Conservation (phyloP, 257 asterid genomes). For the Nicotiana tomentosiformis region DNA sequence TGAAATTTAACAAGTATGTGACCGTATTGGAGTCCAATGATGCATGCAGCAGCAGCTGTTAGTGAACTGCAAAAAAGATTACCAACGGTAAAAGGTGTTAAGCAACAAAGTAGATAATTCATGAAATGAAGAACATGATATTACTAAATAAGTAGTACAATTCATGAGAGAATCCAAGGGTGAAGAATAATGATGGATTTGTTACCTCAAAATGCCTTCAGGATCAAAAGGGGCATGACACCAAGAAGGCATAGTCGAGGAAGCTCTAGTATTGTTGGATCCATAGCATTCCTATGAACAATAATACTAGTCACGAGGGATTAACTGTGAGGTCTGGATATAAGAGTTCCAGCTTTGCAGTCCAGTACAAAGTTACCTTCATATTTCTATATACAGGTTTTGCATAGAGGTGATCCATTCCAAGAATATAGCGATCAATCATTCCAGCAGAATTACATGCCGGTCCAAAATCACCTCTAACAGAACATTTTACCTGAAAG, state of each 20-base stretch:
- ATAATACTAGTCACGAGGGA: background rate
- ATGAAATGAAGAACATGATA: slow-evolving; percentile 45
- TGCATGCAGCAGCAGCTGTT: slow-evolving; percentile 68
- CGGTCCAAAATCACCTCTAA: slow-evolving; percentile 80
- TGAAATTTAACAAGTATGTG: slow-evolving; percentile 60
- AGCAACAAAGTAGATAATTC: background rate
- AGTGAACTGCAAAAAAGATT: slow-evolving; percentile 47
- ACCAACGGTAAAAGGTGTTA: background rate
- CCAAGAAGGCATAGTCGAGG: slow-evolving; percentile 58
- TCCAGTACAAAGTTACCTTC: slow-evolving; percentile 39
- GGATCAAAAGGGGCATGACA: slow-evolving; percentile 89
- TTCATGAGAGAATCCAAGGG: background rate
- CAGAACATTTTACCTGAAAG: slow-evolving; percentile 70
- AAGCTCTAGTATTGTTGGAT: slow-evolving; percentile 36
- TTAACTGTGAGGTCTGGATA: background rate
- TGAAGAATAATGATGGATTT: slow-evolving; percentile 1
- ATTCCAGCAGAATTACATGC: slow-evolving; percentile 85
- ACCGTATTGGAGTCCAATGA: slow-evolving; percentile 83
- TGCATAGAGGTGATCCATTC: slow-evolving; percentile 59
- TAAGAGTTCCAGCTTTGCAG: background rate
- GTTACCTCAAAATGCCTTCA: slow-evolving; percentile 85
- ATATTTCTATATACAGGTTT: slow-evolving; percentile 74
- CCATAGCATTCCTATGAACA: slow-evolving; percentile 54
- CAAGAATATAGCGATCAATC: slow-evolving; percentile 75
- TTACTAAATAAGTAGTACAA: slow-evolving; percentile 39